A percentile compares a stretch with the other conserved stretches of the same genome.
Evolutionary conservation across 108 stramenopile species (phyloP).

Genomic region (Nitzschia palea): DNA sequence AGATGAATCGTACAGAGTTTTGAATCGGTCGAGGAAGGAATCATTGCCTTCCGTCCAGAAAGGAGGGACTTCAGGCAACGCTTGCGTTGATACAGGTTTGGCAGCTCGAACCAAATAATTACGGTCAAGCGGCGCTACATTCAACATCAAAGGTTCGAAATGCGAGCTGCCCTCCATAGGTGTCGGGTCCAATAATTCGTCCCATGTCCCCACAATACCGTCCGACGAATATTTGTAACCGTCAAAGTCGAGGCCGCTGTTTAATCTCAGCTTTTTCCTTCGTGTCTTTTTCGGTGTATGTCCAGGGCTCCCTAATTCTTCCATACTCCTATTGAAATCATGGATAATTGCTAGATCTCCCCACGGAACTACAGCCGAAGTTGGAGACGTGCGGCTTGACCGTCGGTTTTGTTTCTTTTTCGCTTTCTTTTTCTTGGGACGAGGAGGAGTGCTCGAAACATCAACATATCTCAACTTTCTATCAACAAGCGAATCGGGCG

Average conservation of each 20-base stretch:
- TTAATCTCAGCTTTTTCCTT: neutral
- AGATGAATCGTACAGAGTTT: too few species aligned
- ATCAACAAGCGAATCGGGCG: neutral
- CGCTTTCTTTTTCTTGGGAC: neutral
- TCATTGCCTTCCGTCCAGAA: neutral
- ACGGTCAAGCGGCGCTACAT: neutral
- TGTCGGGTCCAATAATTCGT: neutral
- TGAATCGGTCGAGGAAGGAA: neutral
- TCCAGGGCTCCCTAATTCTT: neutral
- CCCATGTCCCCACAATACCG: neutral
- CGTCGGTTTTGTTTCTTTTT: neutral
- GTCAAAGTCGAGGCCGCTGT: too few species aligned
- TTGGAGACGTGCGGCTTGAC: neutral
- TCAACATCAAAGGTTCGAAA: neutral
- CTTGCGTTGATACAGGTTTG: neutral
- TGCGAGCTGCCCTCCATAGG: neutral
- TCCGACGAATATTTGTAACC: too few species aligned
- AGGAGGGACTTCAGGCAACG: neutral
- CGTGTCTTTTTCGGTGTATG: neutral
- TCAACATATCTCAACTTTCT: neutral
- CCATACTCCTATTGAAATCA: neutral
- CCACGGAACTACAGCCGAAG: neutral
- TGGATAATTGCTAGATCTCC: neutral
- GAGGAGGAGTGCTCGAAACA: neutral
- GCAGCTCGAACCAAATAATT: neutral